Evolutionary conservation across 2,329 filamentous ascomycete genomes (phyloP), one percentile per base, ranked within the genome.

Genomic region (Alternaria ethzedia): DNA sequence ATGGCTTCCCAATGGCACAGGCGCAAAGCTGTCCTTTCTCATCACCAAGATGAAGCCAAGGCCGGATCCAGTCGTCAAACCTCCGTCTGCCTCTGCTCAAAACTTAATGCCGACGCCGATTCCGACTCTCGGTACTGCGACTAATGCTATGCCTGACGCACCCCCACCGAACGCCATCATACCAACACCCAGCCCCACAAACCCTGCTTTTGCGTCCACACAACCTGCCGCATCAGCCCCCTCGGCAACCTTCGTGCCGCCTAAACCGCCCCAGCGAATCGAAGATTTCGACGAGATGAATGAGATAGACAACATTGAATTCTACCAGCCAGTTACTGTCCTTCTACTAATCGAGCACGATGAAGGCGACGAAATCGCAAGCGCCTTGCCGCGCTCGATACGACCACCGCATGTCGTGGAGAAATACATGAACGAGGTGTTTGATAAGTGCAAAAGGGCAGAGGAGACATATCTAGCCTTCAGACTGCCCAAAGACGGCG

Each of bases 21-120:
- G 89, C 61, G 86, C 92, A 2, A 86, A 93, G 46, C 90, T 90
- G 4, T 94, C 91, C 1, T 96, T 95, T 74, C 82, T 96, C 11
- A 88, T 94, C 63, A 90, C 92, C 6, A 89, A 91, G 52, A 90
- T 90, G 76, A 91, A 60, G 80, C 81, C 55, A 43, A 76, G 65
- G 68, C 72, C 60, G 68, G 70, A 68, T 30, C 89, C 89, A 69
- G 65, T 20, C 59, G 63, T 15, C 70, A 70, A 65, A 65, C 61
- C 74, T 17, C 73, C 59, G 61, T 71, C 54, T 54, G 82, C 57
- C 68, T 82, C 65, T 26, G 71, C 66, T 32, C 68, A 71, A 6
- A 74, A 73, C 54, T 50, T 55, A 9, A 52, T 32, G 8, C 50
- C 49, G 5, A 55, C 61, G 9, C 51, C 54, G 13, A 45, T 32